These are phyloP conservation scores for Fusarium tuaranense DNA, from an alignment of 2,329 filamentous ascomycete genomes.

Conservation along the genomic window DNA sequence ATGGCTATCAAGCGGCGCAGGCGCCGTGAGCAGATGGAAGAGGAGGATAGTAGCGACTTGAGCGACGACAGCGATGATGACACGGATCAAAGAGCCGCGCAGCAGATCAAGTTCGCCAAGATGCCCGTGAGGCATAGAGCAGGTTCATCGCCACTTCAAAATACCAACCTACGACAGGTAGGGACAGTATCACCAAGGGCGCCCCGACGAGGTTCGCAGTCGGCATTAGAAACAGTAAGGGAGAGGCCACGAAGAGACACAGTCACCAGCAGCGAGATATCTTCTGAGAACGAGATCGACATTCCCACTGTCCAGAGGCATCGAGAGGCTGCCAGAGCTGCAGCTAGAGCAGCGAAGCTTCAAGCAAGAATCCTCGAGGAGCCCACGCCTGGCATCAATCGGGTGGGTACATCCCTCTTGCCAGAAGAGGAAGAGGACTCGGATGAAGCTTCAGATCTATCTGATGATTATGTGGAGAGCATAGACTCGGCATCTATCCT, in stretches of 20 bases:
- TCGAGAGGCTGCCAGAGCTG: slow-evolving; percentile 69
- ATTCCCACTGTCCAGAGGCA: slow-evolving; percentile 73
- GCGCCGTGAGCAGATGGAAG: slow-evolving; percentile 80
- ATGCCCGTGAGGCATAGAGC: slow-evolving; percentile 90
- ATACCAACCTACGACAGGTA: slow-evolving; percentile 70
- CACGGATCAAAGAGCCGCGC: slow-evolving; percentile 78
- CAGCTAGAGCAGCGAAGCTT: slow-evolving; percentile 55
- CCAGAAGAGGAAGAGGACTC: slow-evolving; percentile 71
- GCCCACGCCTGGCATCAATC: slow-evolving; percentile 53
- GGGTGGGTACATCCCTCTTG: slow-evolving; percentile 63
- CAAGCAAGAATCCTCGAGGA: slow-evolving; percentile 55
- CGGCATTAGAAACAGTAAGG: slow-evolving; percentile 76
- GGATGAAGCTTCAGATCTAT: slow-evolving; percentile 72
- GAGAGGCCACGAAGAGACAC: slow-evolving; percentile 79
- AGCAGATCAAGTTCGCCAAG: slow-evolving; percentile 96
- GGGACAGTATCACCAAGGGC: slow-evolving; percentile 60
- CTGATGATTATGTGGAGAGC: slow-evolving; percentile 74
- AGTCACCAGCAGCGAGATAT: slow-evolving; percentile 85
- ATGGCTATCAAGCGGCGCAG: slow-evolving; percentile 75
- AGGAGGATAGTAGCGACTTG: slow-evolving; percentile 87
- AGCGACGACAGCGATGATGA: slow-evolving; percentile 89
- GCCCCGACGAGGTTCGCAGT: slow-evolving; percentile 75
- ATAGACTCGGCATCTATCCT: slow-evolving; percentile 79
- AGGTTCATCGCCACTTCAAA: slow-evolving; percentile 87
- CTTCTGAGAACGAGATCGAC: slow-evolving; percentile 84